A percentile compares a stretch with the other conserved stretches of the same genome.
These are phyloP conservation scores for Naganishia kalamii DNA, from an alignment of 768 basidiomycete genomes.

Conservation along the genomic window DNA sequence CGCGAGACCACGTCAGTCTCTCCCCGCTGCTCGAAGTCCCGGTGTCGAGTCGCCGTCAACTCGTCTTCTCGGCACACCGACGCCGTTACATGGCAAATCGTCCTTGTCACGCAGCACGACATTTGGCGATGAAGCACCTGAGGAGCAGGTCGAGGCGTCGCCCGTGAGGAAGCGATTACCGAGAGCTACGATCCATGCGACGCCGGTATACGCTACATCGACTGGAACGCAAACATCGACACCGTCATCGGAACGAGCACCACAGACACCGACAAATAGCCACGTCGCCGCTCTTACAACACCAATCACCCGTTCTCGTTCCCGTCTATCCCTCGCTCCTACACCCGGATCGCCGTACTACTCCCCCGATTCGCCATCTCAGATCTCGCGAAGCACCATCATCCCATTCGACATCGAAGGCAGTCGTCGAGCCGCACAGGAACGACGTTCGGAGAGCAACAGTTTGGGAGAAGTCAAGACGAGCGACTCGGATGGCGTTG, in stretches of 20 bases:
- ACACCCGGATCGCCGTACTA: constrained; percentile 11
- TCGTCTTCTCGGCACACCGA: background rate
- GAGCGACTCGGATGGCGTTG: background rate
- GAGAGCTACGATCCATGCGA: constrained; percentile 1
- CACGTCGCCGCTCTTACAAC: background rate
- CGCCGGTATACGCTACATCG: background rate
- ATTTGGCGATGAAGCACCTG: background rate
- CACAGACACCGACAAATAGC: background rate
- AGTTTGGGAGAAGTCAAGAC: background rate
- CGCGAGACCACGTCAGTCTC: constrained; percentile 7
- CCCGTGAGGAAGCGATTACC: constrained; percentile 3
- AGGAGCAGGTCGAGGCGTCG: background rate
- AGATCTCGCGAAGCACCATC: constrained; percentile 20
- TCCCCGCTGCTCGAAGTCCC: background rate
- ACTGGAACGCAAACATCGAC: constrained; percentile 3
- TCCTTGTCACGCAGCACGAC: background rate
- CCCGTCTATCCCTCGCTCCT: background rate
- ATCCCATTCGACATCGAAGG: constrained; percentile 20
- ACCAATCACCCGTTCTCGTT: constrained; percentile 2
- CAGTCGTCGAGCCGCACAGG: constrained; percentile 7
- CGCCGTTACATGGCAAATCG: constrained; percentile 6
- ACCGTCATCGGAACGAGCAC: background rate
- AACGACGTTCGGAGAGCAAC: background rate
- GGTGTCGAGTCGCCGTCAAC: background rate
- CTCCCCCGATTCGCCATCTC: constrained; percentile 14